Evolutionary conservation across 2,329 filamentous ascomycete genomes (phyloP).

Genomic region (Cordyceps sp.): DNA sequence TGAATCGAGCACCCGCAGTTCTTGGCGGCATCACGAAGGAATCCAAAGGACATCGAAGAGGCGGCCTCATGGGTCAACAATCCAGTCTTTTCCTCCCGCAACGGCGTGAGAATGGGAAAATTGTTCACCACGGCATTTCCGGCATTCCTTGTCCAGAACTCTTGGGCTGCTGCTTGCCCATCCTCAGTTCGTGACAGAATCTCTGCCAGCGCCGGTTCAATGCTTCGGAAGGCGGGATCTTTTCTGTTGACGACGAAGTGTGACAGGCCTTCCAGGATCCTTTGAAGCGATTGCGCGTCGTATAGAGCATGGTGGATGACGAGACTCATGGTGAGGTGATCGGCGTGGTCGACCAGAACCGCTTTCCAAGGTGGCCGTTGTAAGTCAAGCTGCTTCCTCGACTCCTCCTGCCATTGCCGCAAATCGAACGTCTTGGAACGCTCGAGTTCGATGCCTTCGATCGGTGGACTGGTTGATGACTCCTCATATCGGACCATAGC

Average conservation of each 20-base stretch:
- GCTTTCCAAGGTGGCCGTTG: constrained; percentile 48
- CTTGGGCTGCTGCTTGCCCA: constrained; percentile 17
- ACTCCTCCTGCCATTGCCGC: constrained; percentile 19
- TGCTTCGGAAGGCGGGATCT: constrained; percentile 3
- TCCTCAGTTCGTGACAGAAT: constrained; percentile 20
- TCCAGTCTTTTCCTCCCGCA: constrained; percentile 21
- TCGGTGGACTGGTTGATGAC: constrained; percentile 3
- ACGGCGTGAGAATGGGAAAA: constrained; percentile 64
- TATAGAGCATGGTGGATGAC: constrained; percentile 68
- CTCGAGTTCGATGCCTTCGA: constrained; percentile 2
- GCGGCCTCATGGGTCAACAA: constrained; percentile 15
- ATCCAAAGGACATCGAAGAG: constrained; percentile 20
- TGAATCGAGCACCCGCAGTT: constrained; percentile 54
- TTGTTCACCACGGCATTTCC: constrained; percentile 39
- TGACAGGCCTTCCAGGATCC: constrained; percentile 44
- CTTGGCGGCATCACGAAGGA: constrained; percentile 40
- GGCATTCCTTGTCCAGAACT: constrained; percentile 48
- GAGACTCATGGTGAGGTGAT: constrained; percentile 21
- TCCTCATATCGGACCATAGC: constrained; percentile 51
- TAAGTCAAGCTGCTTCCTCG: constrained; percentile 17
- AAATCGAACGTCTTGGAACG: constrained; percentile 11
- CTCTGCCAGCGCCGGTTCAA: constrained; percentile 21
- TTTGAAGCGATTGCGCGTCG: constrained; percentile 58
- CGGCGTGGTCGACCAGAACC: constrained; percentile 21
- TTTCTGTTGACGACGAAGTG: constrained; percentile 8